Evolutionary conservation across 208 protist genomes (phyloP).

Genomic region (Wallacemonas sp.): DNA sequence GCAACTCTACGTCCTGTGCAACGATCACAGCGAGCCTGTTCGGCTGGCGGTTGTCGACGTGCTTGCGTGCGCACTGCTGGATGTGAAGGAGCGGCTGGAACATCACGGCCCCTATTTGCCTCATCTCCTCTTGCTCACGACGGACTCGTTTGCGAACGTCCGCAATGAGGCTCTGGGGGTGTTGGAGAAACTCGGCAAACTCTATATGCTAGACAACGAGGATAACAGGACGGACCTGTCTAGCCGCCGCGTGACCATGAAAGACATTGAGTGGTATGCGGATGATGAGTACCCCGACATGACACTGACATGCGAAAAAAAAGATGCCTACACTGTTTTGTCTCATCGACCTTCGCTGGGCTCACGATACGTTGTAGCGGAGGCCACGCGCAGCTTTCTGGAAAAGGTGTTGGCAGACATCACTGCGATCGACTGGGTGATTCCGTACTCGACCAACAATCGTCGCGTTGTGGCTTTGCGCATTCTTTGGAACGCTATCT

Average conservation of each 20-base stretch:
- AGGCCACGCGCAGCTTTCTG: conserved; percentile 63
- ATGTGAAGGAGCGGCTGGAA: conserved; percentile 78
- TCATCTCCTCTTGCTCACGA: conserved; percentile 75
- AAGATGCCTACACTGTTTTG: conserved; percentile 37
- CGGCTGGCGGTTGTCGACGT: conserved; percentile 51
- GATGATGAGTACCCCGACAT: conserved; percentile 89
- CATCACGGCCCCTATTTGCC: conserved; percentile 78
- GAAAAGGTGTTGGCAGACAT: conserved; percentile 65
- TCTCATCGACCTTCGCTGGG: conserved; percentile 61
- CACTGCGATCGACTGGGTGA: conserved; percentile 85
- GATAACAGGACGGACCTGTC: conserved; percentile 86
- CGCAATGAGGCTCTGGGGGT: conserved; percentile 34
- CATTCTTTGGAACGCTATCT: conserved; percentile 78
- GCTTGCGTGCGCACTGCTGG: conserved; percentile 63
- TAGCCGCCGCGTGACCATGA: conserved; percentile 80
- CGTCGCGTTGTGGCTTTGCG: conserved; percentile 71
- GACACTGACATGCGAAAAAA: conserved; percentile 14
- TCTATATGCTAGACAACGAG: conserved; percentile 87
- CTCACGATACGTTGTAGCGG: conserved; percentile 77
- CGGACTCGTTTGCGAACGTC: conserved; percentile 64
- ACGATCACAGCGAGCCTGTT: conserved; percentile 82
- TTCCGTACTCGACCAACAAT: conserved; percentile 87
- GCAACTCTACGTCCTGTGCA: conserved; percentile 74
- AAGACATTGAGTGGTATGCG: conserved; percentile 92
- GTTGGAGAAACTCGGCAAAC: conserved; percentile 63